A percentile compares a stretch with the other conserved stretches of the same genome.
phyloP scores from a whole-genome alignment of 768 basidiomycete species.

The Trametes elegans region DNA sequence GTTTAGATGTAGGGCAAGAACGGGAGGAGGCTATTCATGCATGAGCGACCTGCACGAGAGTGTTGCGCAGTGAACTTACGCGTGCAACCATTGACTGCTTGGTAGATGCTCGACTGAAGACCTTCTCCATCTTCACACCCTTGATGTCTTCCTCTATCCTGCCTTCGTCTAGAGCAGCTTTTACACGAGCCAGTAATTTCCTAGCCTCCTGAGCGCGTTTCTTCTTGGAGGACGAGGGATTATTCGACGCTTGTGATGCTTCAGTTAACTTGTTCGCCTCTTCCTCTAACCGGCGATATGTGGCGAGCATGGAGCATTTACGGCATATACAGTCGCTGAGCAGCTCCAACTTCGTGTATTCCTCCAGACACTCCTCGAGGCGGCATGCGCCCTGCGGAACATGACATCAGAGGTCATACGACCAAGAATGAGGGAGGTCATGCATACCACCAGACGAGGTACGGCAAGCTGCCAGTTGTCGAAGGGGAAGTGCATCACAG shows the following conservation, averaged over 20 bases:
- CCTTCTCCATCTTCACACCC: conserved; percentile 77
- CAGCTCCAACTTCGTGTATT: conserved; percentile 86
- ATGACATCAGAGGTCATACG: conserved; percentile 2
- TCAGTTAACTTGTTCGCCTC: conserved; percentile 59
- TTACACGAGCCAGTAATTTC: conserved; percentile 60
- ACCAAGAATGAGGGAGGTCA: not conserved
- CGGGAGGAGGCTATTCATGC: conserved; percentile 66
- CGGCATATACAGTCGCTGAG: conserved; percentile 93
- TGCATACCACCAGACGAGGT: conserved; percentile 59
- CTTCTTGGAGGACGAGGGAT: conserved; percentile 68
- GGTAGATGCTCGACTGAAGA: conserved; percentile 70
- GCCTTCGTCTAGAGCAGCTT: conserved; percentile 64
- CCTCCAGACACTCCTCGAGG: conserved; percentile 80
- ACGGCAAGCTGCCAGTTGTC: conserved; percentile 82
- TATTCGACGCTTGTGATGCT: conserved; percentile 31
- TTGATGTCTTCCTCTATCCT: conserved; percentile 83
- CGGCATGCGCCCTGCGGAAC: conserved; percentile 55
- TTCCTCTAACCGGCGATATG: conserved; percentile 57
- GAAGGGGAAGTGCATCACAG: conserved; percentile 88
- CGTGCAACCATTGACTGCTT: conserved; percentile 93
- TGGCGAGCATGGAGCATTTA: conserved; percentile 83
- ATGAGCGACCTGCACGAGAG: not conserved
- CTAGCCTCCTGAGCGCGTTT: conserved; percentile 70
- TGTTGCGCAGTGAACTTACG: conserved; percentile 42
- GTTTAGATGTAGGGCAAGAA: conserved; percentile 88